A percentile compares a stretch with the other conserved stretches of the same genome.
Evolutionary conservation across 192 early-diverging fungal species (phyloP).

Genomic region (Allomyces macrogynus): DNA sequence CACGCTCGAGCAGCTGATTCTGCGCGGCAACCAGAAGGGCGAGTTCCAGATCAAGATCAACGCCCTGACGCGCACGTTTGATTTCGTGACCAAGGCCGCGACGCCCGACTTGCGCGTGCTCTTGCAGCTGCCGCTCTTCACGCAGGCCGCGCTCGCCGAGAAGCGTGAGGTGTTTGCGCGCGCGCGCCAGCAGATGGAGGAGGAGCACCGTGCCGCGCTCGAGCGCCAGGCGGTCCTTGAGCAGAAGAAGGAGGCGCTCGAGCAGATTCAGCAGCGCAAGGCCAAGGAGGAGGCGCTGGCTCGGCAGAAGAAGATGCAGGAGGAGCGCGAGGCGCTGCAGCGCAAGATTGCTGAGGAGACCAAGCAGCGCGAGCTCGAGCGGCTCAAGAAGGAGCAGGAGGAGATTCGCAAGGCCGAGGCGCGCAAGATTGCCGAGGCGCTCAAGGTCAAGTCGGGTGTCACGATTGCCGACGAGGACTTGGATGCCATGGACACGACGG

Average conservation of each 20-base stretch:
- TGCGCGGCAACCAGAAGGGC: slow-evolving; percentile 90
- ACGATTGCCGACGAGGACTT: slow-evolving; percentile 47
- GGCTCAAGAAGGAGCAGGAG: slow-evolving; percentile 47
- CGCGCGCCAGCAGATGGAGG: slow-evolving; percentile 50
- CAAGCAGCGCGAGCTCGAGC: slow-evolving; percentile 61
- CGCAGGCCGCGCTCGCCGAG: slow-evolving; percentile 38
- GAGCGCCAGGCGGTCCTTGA: slow-evolving; percentile 77
- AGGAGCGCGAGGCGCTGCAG: slow-evolving; percentile 67
- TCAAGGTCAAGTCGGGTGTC: slow-evolving; percentile 41
- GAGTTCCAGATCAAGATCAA: slow-evolving; percentile 91
- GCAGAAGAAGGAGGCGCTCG: slow-evolving; percentile 52
- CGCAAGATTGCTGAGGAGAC: slow-evolving; percentile 65
- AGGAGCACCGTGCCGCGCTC: slow-evolving; percentile 58
- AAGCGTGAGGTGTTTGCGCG: slow-evolving; percentile 44
- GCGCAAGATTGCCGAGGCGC: slow-evolving; percentile 57
- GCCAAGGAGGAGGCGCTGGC: slow-evolving; percentile 73
- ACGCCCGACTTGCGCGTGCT: slow-evolving; percentile 65
- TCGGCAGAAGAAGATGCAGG: slow-evolving; percentile 40
- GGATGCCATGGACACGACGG: slow-evolving; percentile 56
- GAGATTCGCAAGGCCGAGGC: slow-evolving; percentile 68
- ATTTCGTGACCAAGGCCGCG: slow-evolving; percentile 58
- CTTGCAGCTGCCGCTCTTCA: slow-evolving; percentile 58
- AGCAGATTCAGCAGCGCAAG: slow-evolving; percentile 47
- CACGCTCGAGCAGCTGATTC: slow-evolving; percentile 93
- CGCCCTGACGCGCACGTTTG: slow-evolving; percentile 78